These are phyloP conservation scores for Lagenaria siceraria DNA, from an alignment of 306 rosid species.

Conservation along the genomic window DNA sequence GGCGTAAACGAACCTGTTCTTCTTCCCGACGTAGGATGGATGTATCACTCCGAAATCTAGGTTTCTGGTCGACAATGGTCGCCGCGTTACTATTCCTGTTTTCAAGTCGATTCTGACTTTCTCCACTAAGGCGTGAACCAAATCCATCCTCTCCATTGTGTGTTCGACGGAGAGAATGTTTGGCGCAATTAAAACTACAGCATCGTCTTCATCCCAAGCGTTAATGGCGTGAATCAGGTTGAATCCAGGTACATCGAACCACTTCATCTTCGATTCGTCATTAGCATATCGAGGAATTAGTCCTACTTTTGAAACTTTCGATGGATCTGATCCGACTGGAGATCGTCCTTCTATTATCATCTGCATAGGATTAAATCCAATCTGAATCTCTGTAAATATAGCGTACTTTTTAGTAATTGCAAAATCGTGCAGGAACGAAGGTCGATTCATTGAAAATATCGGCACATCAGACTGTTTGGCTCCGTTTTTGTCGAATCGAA, in stretches of 20 bases:
- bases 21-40: slow-evolving; percentile 24
- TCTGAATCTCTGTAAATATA: slow-evolving; percentile 56
- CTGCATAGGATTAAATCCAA: slow-evolving; percentile 59
- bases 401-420: slow-evolving; percentile 67
- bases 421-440: slow-evolving; percentile 68
- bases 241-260: slow-evolving; percentile 85
- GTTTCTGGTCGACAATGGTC: slow-evolving; percentile 57
- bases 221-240: slow-evolving; percentile 66
- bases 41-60: slow-evolving; percentile 63
- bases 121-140: slow-evolving; percentile 58
- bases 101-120: slow-evolving; percentile 44
- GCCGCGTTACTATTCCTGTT: slow-evolving; percentile 45
- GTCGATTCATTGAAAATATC: slow-evolving; percentile 53
- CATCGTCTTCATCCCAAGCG: slow-evolving; percentile 81
- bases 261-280: slow-evolving; percentile 48
- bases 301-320: slow-evolving; percentile 49
- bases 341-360: slow-evolving; percentile 53
- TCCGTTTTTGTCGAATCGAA: slow-evolving; percentile 40
- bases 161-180: slow-evolving; percentile 67
- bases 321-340: slow-evolving; percentile 48
- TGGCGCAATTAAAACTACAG: slow-evolving; percentile 58
- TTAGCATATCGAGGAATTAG: slow-evolving; percentile 51
- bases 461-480: slow-evolving; percentile 52
- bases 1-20: slow-evolving; percentile 53
- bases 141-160: slow-evolving; percentile 58